These are phyloP conservation scores for Yamadazyma triangularis DNA, from an alignment of 1,139 yeast genomes.

Conservation along the genomic window DNA sequence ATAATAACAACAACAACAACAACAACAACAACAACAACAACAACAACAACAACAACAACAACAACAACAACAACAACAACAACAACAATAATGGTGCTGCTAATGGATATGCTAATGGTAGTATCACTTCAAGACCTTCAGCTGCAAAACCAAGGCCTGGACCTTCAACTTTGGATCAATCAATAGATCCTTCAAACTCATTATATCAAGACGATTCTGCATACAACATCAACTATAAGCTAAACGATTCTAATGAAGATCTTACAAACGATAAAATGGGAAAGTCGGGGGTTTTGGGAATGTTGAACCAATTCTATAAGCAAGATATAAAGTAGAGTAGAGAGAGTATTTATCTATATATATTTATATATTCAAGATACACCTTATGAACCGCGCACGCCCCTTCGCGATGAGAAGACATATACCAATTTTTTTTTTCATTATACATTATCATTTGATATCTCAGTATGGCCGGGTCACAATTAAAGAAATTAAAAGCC, in stretches of 20 bases:
- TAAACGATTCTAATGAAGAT: slow-evolving; percentile 29
- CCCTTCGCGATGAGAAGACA: too few relatives aligned
- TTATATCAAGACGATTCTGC: slow-evolving; percentile 3
- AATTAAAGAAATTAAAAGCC: slow-evolving; percentile 75
- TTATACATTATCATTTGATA: slow-evolving; percentile 36
- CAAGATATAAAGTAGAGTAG: slow-evolving; percentile 31
- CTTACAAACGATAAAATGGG: slow-evolving; percentile 18
- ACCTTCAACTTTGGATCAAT: neutral
- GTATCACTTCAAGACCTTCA: too few relatives aligned
- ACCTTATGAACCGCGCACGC: too few relatives aligned
- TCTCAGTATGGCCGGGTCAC: slow-evolving; percentile 95
- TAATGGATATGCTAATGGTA: too few relatives aligned
- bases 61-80: slow-evolving; percentile 6
- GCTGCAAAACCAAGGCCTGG: slow-evolving; percentile 1
- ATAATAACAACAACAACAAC: too few relatives aligned
- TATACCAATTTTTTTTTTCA: too few relatives aligned
- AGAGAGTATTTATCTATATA: too few relatives aligned
- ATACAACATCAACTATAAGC: slow-evolving; percentile 19
- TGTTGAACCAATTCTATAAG: slow-evolving; percentile 78
- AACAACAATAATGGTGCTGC: neutral
- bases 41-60: slow-evolving; percentile 1
- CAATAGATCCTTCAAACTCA: slow-evolving; percentile 3
- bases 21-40: too few relatives aligned
- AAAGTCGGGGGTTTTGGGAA: slow-evolving; percentile 71
- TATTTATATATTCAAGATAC: too few relatives aligned